Base-by-base conservation (phyloP, 2,329 filamentous ascomycete species). In the Fusarium keratoplasticum region DNA sequence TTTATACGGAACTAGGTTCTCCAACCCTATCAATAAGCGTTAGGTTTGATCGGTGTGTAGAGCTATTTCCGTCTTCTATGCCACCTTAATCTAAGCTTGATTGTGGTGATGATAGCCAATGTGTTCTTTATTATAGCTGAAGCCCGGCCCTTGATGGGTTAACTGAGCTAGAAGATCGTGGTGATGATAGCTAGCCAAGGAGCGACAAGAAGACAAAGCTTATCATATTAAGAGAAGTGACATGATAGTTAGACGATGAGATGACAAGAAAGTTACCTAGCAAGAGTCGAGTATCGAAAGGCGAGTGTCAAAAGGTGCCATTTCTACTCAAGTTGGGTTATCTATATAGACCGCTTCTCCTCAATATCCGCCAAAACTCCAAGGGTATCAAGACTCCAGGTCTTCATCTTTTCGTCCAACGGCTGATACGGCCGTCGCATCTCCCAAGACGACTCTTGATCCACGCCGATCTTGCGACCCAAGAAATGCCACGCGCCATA, bases 391-490 rank as follows among this genome's bases (percentile, higher is more conserved):
- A 86, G 47, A 2, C 84, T 82, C 85, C 86, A 87, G 29, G 80
- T 80, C 77, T 84, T 83, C 33, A 80, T 76, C 11, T 81, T 81
- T 16, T 83, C 81, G 3, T 78, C 78, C 6, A 83, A 75, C 18
- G 82, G 80, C 38, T 81, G 71, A 69, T 87, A 87, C 2, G 86
- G 86, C 64, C 81, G 82, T 14, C 86, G 78, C 72, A 86, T 86
- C 38, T 80, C 77, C 74, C 85, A 87, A 2, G 80, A 70, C 0
- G 71, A 79, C 73, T 82, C 79, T 0, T 63, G 69, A 16, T 81
- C 74, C 2, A 86, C n/a, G 0, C 84, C 85, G 6, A 85, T 72
- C 1, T 76, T 72, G 11, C 76, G 79, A 0, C 85, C 86, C 0
- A 85, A 71, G 69, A 84, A 86, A 68, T 83, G 78, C 75, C 83